Conservation (phyloP, 805 yeast genomes). For the Middelhovenomyces tepae region DNA sequence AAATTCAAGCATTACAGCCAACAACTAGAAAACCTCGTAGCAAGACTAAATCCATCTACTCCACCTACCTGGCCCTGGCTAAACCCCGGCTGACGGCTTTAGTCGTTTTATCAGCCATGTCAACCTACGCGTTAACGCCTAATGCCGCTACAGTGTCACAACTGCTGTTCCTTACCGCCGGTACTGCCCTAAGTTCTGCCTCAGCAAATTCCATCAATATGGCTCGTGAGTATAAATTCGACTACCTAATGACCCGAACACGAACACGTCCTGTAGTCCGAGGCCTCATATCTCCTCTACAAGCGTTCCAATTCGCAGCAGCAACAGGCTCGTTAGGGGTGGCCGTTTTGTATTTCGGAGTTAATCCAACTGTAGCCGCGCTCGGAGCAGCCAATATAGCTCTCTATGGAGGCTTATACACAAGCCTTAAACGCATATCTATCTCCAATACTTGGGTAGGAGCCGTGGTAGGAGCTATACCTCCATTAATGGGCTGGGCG, state of each 20-base stretch:
- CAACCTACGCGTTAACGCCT: constrained; percentile 91
- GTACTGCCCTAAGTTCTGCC: constrained; percentile 83
- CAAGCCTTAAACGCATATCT: constrained; percentile 76
- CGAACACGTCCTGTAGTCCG: constrained; percentile 83
- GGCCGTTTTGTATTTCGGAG: constrained; percentile 62
- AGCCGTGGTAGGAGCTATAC: constrained; percentile 97
- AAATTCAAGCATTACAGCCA: too few species aligned
- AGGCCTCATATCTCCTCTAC: constrained; percentile 62
- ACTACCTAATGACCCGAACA: constrained; percentile 80
- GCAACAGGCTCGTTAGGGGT: constrained; percentile 65
- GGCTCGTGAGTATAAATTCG: constrained; percentile 93
- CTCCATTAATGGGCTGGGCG: constrained; percentile 99
- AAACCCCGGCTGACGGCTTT: constrained; percentile 84
- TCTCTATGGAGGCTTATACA: constrained; percentile 83
- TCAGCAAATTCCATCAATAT: constrained; percentile 95
- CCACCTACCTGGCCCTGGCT: constrained; percentile 68
- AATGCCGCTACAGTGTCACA: constrained; percentile 64
- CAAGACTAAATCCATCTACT: too few species aligned
- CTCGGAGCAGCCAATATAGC: constrained; percentile 76
- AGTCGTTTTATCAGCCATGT: constrained; percentile 84
- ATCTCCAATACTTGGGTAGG: constrained; percentile 97
- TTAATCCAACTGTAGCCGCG: constrained; percentile 73
- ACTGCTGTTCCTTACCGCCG: constrained; percentile 63
- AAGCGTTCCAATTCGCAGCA: constrained; percentile 78
- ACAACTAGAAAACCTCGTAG: too few species aligned